Percentiles rank a stretch among this genome's conserved stretches.
Evolutionary conservation across 2,329 filamentous ascomycete species (phyloP).

Genomic region (Aspergillus sclerotialis): DNA sequence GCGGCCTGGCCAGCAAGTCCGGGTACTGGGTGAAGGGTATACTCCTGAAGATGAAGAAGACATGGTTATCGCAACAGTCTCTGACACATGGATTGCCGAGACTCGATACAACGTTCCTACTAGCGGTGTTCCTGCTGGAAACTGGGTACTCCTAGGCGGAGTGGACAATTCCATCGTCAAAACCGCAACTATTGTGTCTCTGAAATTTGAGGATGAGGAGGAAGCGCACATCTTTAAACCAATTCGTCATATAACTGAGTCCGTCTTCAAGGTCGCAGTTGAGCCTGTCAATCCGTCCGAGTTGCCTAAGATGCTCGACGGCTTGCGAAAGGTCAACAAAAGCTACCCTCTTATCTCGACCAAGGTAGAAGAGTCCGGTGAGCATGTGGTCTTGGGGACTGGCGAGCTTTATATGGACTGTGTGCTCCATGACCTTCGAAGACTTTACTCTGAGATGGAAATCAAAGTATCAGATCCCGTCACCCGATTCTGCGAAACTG

Average conservation of each 20-base stretch:
- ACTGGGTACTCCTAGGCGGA: conserved; percentile 83
- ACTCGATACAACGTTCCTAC: conserved; percentile 89
- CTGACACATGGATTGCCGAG: conserved; percentile 82
- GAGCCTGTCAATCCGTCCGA: conserved; percentile 98
- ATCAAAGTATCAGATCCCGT: conserved; percentile 98
- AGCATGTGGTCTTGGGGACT: conserved; percentile 90
- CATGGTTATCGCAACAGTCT: conserved; percentile 80
- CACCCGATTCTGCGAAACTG: conserved; percentile 94
- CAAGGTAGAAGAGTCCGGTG: conserved; percentile 95
- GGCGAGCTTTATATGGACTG: conserved; percentile 99
- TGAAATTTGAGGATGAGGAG: conserved; percentile 74
- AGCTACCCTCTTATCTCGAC: conserved; percentile 93
- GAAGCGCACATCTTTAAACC: conserved; percentile 94
- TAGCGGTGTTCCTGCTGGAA: conserved; percentile 87
- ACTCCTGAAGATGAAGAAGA: conserved; percentile 97
- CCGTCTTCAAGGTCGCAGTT: conserved; percentile 94
- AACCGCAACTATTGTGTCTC: conserved; percentile 81
- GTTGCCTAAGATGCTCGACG: conserved; percentile 96
- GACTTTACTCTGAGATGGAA: conserved; percentile 97
- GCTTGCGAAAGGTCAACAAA: conserved; percentile 93
- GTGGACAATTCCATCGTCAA: conserved; percentile 99
- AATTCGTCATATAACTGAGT: conserved; percentile 90
- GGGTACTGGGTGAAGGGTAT: conserved; percentile 91
- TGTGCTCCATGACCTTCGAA: conserved; percentile 86
- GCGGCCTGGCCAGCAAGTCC: conserved; percentile 70